Base-by-base conservation (phyloP, 2,329 filamentous ascomycete species). In the Huntiella abstrusa region DNA sequence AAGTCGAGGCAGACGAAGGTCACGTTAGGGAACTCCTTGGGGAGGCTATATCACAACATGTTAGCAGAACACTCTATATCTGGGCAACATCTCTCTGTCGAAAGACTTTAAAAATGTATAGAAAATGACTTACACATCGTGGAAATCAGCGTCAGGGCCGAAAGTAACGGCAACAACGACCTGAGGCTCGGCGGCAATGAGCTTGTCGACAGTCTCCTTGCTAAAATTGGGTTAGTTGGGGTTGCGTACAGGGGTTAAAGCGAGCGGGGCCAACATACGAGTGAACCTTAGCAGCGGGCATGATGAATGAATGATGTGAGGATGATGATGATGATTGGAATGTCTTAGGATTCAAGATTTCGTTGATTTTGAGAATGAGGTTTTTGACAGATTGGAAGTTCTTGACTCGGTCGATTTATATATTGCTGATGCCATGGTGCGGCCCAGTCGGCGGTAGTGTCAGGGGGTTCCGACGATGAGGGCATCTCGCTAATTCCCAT, bases 1-100 rank as follows among this genome's bases (percentile, higher is more conserved):
- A 16, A 17, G 41, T 43, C 41, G 13, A 43, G 41, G 41, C 32
- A 43, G 41, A 43, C 10, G 22, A 43, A 43, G 32, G 41, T 43
- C 13, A 43, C 41, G 17, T 5, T 17, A 13, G 41, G 41, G 28
- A 43, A 43, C 12, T n/a, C 41, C 8, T 8, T 15, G 12, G 41
- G 41, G 32, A 43, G 19, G 32, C 41, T 43, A 40, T 3, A 28
- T 6, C 22, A 8, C 5, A 28, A 28, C 22, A 2, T 28, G 22
- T 28, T 28, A 28, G 22, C 5, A 28, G 22, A 28, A 28, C 1
- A 3, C 22, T 28, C 6, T 28, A 28, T 8, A 28, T 8, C 3
- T 28, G 6, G 22, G 22, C 22, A 28, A 8, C 22, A 28, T 8
- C 2, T 28, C 22, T 28, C 7, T 8, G 22, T 8, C 5, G 8